Evolutionary conservation across 495 filamentous ascomycete genomes (phyloP), one percentile per base, ranked within the genome.

Genomic region (Thermochaetoides thermophila): DNA sequence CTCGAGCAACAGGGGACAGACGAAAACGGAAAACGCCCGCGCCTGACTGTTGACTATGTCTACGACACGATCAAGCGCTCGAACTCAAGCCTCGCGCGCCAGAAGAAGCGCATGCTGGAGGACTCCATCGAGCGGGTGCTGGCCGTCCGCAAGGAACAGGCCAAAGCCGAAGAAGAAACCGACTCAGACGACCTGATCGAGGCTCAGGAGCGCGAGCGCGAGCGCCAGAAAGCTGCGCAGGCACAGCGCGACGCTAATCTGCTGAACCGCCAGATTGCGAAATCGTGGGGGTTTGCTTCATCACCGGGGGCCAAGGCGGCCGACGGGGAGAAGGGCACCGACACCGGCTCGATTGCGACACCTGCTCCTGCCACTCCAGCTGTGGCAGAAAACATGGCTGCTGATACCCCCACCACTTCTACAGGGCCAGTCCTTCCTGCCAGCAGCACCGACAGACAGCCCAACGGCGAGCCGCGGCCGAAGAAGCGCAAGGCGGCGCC

Each of bases 101-200:
- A 76, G 42, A 81, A 78, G 5, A 92, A 89, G 56, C 73, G 70
- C 34, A 60, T 76, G 10, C 57, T 97, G 10, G 81, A 93, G 50
- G 77, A 84, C 44, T 80, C 82, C 29, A 81, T 96, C 41, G 84
- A 93, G 47, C 65, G 84, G 14, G 81, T 91, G 2, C 61, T 97
- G 18, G 72, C 72, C 15, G 73, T 87, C 10, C 49, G 92, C 8
- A 73, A 70, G 31, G 67, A 74, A 39, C 81, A 91, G 35, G 45
- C 60, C 29, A 64, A 65, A 32, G 59, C 64, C 17, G 63, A 66
- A 37, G 71, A 66, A n/a, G 62, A 68, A 24, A 58, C 48, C 6
- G 61, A 56, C 30, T 45, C 78, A 22, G 75, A 81, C 40, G 79
- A 74, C 20, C 68, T 78, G 34, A 74, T 79, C 27, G 75, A 75